Evolutionary conservation across 176 grass and related monocot genomes (phyloP).

Genomic region (Oryza brachyantha): DNA sequence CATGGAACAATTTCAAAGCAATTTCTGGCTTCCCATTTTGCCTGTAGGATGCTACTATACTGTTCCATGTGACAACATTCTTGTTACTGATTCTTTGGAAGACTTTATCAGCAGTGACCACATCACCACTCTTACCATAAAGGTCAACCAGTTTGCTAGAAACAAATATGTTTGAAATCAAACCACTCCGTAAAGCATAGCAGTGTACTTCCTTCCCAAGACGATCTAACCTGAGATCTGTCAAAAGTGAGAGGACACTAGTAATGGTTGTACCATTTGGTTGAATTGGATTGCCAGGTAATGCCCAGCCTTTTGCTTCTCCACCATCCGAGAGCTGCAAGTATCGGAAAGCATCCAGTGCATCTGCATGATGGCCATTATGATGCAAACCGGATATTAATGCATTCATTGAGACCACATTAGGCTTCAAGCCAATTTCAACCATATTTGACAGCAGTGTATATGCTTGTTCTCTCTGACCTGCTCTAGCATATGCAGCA

Average conservation of each 20-base stretch:
- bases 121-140: slow-evolving; percentile 57
- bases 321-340: slow-evolving; percentile 40
- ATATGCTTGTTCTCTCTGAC: slow-evolving; percentile 54
- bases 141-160: slow-evolving; percentile 64
- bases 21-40: slow-evolving; percentile 52
- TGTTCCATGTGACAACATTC: slow-evolving; percentile 68
- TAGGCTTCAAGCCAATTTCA: slow-evolving; percentile 40
- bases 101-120: slow-evolving; percentile 45
- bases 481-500: slow-evolving; percentile 64
- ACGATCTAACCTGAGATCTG: slow-evolving; percentile 52
- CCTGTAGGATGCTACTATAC: slow-evolving; percentile 56
- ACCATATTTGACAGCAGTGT: slow-evolving; percentile 43
- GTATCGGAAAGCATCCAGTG: slow-evolving; percentile 56
- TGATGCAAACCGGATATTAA: slow-evolving; percentile 64
- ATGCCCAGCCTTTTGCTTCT: slow-evolving; percentile 23
- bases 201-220: slow-evolving; percentile 66
- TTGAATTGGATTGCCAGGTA: slow-evolving; percentile 39
- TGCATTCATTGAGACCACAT: slow-evolving; percentile 59
- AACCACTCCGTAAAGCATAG: slow-evolving; percentile 51
- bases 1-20: slow-evolving; percentile 49
- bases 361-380: slow-evolving; percentile 41
- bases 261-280: slow-evolving; percentile 56
- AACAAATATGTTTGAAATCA: slow-evolving; percentile 60
- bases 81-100: slow-evolving; percentile 54
- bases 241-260: slow-evolving; percentile 49